These are phyloP conservation scores for Dactylonectria estremocensis DNA, from an alignment of 2,329 filamentous ascomycete genomes.

Conservation along the genomic window DNA sequence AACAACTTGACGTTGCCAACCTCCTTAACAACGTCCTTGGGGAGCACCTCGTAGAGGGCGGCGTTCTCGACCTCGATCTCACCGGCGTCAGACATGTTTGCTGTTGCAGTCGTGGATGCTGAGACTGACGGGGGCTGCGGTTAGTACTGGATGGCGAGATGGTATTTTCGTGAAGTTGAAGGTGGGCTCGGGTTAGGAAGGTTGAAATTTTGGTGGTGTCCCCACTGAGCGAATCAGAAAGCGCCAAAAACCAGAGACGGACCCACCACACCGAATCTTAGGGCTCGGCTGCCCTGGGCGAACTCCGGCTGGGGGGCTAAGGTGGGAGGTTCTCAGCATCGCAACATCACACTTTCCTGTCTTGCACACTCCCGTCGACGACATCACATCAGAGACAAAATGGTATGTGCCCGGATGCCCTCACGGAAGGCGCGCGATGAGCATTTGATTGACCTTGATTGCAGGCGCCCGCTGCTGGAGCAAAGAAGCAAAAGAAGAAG, in stretches of 20 bases:
- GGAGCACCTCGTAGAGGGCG: conserved; percentile 83
- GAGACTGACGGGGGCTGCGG: conserved; percentile 55
- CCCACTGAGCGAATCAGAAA: conserved; percentile 54
- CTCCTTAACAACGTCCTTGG: conserved; percentile 92
- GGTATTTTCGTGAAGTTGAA: conserved; percentile 54
- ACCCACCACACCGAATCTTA: conserved; percentile 53
- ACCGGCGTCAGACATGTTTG: conserved; percentile 93
- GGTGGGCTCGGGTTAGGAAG: conserved; percentile 51
- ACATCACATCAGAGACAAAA: conserved; percentile 61
- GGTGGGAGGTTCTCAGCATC: conserved; percentile 50
- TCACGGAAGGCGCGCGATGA: conserved; percentile 30
- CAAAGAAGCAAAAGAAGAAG: conserved; percentile 69
- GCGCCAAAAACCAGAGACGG: conserved; percentile 47
- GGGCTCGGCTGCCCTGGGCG: conserved; percentile 60
- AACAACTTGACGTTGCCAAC: conserved; percentile 96
- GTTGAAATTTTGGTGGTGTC: conserved; percentile 58
- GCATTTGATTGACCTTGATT: conserved; percentile 41
- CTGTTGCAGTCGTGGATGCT: conserved; percentile 58
- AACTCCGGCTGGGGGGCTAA: conserved; percentile 49
- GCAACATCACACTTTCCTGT: conserved; percentile 49
- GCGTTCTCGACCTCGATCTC: conserved; percentile 93
- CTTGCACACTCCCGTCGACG: conserved; percentile 57
- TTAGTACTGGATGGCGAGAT: conserved; percentile 59
- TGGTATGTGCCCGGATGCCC: conserved; percentile 54
- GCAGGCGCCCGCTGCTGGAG: conserved; percentile 63